Evolutionary conservation across 352 stramenopile genomes (phyloP), one percentile per base, ranked within the genome.

Genomic region (Phytophthora tentaculata): DNA sequence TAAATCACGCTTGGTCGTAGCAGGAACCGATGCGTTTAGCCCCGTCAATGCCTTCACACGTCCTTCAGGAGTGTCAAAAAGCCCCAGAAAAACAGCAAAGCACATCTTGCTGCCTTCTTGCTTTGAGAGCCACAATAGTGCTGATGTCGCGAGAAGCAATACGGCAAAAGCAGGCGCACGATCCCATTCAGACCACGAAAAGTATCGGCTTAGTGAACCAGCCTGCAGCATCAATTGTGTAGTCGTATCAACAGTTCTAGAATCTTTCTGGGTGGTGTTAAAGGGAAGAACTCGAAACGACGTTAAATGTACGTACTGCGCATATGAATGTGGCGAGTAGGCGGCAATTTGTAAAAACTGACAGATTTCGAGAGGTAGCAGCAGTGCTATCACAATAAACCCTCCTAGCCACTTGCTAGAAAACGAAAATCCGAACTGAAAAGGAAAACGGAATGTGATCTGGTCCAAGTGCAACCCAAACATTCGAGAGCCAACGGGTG

Each of bases 361-460:
- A 39, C 77, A 81, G 3, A 80, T 10, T 51, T 91, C 79, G 9
- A 91, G 51, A 28, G 81, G 83, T 20, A 91, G 43, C 16, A 90
- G 20, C 2, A 83, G 39, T 1, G 65, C 81, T 23, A 87, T 20
- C n/a, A 86, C 79, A 29, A 89, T 5, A 70, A 89, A 91, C 26
- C 54, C 56, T 35, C 71, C 55, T 0, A 76, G 5, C 81, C 83
- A 89, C 53, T 80, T 83, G 70, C 73, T 86, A 17, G 72, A 78
- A 37, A 87, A 70, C 12, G 59, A 66, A 3, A 84, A 0, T 16
- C 39, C 66, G 20, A 70, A 67, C 20, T 19, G 49, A 19, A 55
- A 14, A 48, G 58, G 45, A 50, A 79, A 50, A 0, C 29, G 35
- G 2, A 85, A 22, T 12, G 61, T 66, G 14, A 79, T 8, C 19